phyloP scores from a whole-genome alignment of 148 eudicot genomes.

The Heliamphora exappendiculata region DNA sequence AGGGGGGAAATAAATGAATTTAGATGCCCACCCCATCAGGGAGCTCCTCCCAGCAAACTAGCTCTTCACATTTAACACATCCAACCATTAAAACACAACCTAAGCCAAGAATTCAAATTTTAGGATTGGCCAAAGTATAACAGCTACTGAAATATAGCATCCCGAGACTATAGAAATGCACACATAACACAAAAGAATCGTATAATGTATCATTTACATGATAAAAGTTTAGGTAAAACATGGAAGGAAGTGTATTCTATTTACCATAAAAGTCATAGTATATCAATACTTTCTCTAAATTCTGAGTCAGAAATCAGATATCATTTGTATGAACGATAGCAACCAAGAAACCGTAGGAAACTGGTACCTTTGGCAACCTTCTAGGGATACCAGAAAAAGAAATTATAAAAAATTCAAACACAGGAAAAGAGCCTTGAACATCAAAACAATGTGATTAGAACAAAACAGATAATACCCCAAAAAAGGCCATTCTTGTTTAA shows the following conservation, averaged over 20 bases:
- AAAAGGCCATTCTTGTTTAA: neutral
- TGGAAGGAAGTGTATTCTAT: neutral
- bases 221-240: neutral
- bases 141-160: neutral
- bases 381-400: neutral
- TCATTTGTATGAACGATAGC: neutral
- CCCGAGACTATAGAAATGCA: neutral
- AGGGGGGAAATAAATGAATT: neutral
- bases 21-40: conserved; percentile 54
- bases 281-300: neutral
- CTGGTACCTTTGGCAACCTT: neutral
- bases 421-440: neutral
- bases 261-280: neutral
- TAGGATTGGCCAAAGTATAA: neutral
- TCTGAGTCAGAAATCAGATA: neutral
- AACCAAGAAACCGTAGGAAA: neutral
- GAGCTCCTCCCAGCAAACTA: conserved; percentile 56
- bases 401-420: too few relatives aligned
- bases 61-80: conserved; percentile 60
- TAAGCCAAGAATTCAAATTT: conserved; percentile 19
- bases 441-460: neutral
- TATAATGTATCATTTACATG: neutral
- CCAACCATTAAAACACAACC: conserved; percentile 85
- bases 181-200: neutral
- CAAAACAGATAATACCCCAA: neutral